These are phyloP conservation scores for Dipteronia sinensis DNA, from an alignment of 345 rosid species.

Conservation along the genomic window DNA sequence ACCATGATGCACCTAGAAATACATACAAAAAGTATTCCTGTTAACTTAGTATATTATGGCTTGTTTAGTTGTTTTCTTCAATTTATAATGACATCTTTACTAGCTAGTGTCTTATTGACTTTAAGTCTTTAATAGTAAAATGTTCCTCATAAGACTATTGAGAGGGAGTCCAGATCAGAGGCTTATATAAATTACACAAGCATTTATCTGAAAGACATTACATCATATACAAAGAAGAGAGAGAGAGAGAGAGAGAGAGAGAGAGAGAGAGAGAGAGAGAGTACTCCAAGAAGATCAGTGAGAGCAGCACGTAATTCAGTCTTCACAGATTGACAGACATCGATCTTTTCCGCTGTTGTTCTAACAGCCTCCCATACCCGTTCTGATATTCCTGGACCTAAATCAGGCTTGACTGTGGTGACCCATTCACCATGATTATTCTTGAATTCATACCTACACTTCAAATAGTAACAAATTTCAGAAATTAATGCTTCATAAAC, in stretches of 20 bases:
- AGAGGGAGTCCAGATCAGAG: neutral
- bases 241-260: slow-evolving; percentile 18
- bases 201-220: neutral
- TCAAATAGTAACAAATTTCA: slow-evolving; percentile 17
- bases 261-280: slow-evolving; percentile 23
- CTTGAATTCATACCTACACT: slow-evolving; percentile 78
- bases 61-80: neutral
- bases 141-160: neutral
- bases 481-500: neutral
- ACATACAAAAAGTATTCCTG: too few species aligned
- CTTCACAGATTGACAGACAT: slow-evolving; percentile 48
- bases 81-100: neutral
- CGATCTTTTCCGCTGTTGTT: slow-evolving; percentile 50
- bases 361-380: slow-evolving; percentile 63
- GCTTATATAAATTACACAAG: neutral
- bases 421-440: slow-evolving; percentile 78
- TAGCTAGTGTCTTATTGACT: neutral
- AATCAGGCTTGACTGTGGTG: slow-evolving; percentile 57
- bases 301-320: slow-evolving; percentile 60
- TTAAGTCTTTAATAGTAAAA: neutral
- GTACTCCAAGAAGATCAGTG: slow-evolving; percentile 69
- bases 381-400: slow-evolving; percentile 73
- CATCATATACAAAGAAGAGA: neutral
- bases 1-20: neutral
- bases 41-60: neutral